phyloP scores from a whole-genome alignment of 2,329 filamentous ascomycete genomes.

The Pseudocercospora macadamiae region DNA sequence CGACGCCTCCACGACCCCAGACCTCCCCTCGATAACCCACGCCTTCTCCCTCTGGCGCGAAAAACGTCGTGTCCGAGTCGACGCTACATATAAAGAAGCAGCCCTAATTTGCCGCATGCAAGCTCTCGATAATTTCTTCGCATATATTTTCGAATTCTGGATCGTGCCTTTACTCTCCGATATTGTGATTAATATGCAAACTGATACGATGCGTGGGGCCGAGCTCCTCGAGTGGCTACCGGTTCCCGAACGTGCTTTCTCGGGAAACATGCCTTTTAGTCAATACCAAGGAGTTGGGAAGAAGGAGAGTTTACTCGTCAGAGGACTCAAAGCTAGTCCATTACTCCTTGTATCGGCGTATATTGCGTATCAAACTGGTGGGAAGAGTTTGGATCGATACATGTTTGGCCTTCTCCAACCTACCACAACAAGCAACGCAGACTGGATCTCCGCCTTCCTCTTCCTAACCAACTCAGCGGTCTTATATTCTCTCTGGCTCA shows the following conservation, averaged over 20 bases:
- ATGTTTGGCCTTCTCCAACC: conserved; percentile 3
- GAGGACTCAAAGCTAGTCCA: conserved; percentile 11
- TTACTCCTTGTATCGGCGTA: conserved; percentile 12
- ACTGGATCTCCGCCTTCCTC: conserved; percentile 1
- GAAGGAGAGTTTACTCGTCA: conserved; percentile 29
- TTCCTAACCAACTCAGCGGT: background rate
- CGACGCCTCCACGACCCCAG: conserved; percentile 2
- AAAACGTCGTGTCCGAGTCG: conserved; percentile 23
- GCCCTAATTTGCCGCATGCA: conserved; percentile 28
- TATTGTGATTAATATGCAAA: conserved; percentile 17
- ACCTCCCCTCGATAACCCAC: background rate
- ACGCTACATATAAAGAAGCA: conserved; percentile 21
- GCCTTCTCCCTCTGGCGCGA: conserved; percentile 27
- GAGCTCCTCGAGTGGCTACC: conserved; percentile 37
- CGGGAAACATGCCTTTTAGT: conserved; percentile 37
- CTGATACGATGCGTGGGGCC: conserved; percentile 27
- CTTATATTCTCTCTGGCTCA: conserved; percentile 16
- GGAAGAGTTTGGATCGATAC: background rate
- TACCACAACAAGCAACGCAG: background rate
- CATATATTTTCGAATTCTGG: conserved; percentile 17
- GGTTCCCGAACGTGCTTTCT: conserved; percentile 29
- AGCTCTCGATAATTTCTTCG: conserved; percentile 18
- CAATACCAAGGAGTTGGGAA: conserved; percentile 32
- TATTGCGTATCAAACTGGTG: background rate
- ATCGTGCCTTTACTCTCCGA: conserved; percentile 15